Evolutionary conservation across 1,284 basidiomycete genomes (phyloP).

Genomic region (Moniliophthora roreri): DNA sequence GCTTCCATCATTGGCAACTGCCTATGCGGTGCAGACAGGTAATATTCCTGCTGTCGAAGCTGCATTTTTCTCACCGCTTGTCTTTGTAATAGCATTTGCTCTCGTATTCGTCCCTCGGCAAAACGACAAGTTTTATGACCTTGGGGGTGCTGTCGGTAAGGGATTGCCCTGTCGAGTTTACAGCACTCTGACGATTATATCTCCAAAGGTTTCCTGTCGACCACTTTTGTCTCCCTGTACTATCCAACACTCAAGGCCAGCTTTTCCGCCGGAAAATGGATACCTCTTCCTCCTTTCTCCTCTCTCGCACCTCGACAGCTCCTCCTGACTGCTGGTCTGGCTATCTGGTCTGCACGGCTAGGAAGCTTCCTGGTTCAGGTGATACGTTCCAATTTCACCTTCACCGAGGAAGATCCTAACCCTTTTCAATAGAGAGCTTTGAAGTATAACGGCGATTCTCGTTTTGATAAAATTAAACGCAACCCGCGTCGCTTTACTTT

Average conservation of each 20-base stretch:
- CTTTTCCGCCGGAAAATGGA: slow-evolving; percentile 37
- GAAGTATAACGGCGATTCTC: slow-evolving; percentile 54
- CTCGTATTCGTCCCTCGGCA: slow-evolving; percentile 56
- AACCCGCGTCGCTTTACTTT: slow-evolving; percentile 57
- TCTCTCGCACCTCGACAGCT: slow-evolving; percentile 62
- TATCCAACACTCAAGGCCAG: slow-evolving; percentile 53
- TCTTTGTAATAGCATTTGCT: slow-evolving; percentile 39
- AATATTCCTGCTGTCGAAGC: slow-evolving; percentile 5
- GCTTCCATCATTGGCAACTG: slow-evolving; percentile 32
- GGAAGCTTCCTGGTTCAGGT: slow-evolving; percentile 64
- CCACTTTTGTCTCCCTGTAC: slow-evolving; percentile 63
- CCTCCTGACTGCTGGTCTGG: slow-evolving; percentile 51
- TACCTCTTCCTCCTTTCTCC: slow-evolving; percentile 41
- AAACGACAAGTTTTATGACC: slow-evolving; percentile 58
- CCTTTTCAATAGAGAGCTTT: slow-evolving; percentile 32
- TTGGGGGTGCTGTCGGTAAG: slow-evolving; percentile 38
- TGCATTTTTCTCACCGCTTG: neutral
- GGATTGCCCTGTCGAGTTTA: too few species aligned
- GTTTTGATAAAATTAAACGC: slow-evolving; percentile 72
- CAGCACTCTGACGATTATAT: too few species aligned
- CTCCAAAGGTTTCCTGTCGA: slow-evolving; percentile 66
- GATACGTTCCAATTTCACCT: neutral
- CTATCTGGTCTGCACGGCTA: slow-evolving; percentile 64
- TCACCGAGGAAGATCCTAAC: neutral
- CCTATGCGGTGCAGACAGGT: slow-evolving; percentile 40